Base-by-base conservation (phyloP, 371 early-diverging fungal genomes). In the Coemansia sp. region DNA sequence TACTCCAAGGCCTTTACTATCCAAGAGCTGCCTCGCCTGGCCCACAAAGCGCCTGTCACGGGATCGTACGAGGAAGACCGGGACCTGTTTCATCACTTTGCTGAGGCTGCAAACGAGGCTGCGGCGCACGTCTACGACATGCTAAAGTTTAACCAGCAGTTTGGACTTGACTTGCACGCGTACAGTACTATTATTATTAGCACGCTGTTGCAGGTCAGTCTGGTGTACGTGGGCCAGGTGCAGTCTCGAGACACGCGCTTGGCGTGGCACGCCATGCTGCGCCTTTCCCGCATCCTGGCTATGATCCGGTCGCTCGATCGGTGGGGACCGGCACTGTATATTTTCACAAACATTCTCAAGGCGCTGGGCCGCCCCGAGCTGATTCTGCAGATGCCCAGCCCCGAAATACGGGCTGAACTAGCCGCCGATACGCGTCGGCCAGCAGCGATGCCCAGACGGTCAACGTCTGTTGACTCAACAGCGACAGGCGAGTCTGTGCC, bases 261-360 rank as follows among this genome's bases (percentile, higher is more conserved):
- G 48, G 78, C 78, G n/a, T 77, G 78, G 78, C 23, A 36, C 41
- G 78, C 78, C 8, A 77, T 77, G 78, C 73, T 77, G 40, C 69
- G 73, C 5, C 64, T 77, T n/a, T 73, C 78, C 15, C 78, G 72
- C n/a, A 69, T 77, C 21, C 66, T 77, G 66, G 69, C 59, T 28
- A 73, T 77, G 73, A 66, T 77, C 32, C 73, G 78, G 15, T 77
- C 78, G 48, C 69, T 77, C 21, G 78, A 77, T n/a, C 61, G 78
- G 21, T 77, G 78, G 78, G 78, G 73, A 7, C 78, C 78, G 6
- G 78, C 78, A 29, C 58, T 77, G 61, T 77, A 77, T 36, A 77
- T 72, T 24, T 77, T 77, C 49, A 77, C 78, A 48, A 77, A 77
- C 54, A 77, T 77, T 15, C 66, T 77, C 44, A 77, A 77, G 66